Percentiles rank a stretch among this genome's conserved stretches.
phyloP scores from a whole-genome alignment of 225 moss, liverwort and hornwort species.

The Polytrichum formosum region DNA sequence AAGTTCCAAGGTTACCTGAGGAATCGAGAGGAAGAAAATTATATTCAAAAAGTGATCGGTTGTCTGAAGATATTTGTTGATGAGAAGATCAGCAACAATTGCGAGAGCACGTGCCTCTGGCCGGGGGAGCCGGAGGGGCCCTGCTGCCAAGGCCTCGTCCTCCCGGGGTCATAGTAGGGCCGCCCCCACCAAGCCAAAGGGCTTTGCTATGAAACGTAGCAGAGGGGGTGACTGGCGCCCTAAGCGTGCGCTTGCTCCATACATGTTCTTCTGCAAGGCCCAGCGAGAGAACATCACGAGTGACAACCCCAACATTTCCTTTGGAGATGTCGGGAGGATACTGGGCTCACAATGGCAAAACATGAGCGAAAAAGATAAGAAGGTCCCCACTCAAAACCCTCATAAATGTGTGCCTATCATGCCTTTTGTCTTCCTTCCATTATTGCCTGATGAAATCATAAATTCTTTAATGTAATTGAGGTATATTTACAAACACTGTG shows the following conservation, averaged over 20 bases:
- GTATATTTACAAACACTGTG: too few species aligned
- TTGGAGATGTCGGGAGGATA: conserved; percentile 71
- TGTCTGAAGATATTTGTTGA: not conserved
- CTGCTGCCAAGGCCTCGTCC: conserved; percentile 24
- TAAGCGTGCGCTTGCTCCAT: conserved; percentile 67
- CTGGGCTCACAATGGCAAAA: conserved; percentile 78
- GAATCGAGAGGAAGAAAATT: too few species aligned
- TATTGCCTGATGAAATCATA: too few species aligned
- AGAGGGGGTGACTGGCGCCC: conserved; percentile 43
- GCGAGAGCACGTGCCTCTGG: conserved; percentile 31
- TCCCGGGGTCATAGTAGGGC: conserved; percentile 19
- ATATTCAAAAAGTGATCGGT: not conserved
- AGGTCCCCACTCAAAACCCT: conserved; percentile 25
- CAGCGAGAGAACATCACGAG: conserved; percentile 59
- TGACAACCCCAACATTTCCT: conserved; percentile 64
- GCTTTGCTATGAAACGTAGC: conserved; percentile 16
- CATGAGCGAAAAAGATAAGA: conserved; percentile 71
- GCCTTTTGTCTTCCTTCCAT: too few species aligned
- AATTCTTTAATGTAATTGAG: too few species aligned
- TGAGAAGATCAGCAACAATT: conserved; percentile 30
- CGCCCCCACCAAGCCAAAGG: conserved; percentile 7
- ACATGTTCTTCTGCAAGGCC: conserved; percentile 87
- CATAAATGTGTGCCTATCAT: too few species aligned
- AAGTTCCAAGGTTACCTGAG: too few species aligned
- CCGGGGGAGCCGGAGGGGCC: conserved; percentile 17